Evolutionary conservation across 306 rosid genomes (phyloP), one percentile per base, ranked within the genome.

Genomic region (Malus sylvestris): DNA sequence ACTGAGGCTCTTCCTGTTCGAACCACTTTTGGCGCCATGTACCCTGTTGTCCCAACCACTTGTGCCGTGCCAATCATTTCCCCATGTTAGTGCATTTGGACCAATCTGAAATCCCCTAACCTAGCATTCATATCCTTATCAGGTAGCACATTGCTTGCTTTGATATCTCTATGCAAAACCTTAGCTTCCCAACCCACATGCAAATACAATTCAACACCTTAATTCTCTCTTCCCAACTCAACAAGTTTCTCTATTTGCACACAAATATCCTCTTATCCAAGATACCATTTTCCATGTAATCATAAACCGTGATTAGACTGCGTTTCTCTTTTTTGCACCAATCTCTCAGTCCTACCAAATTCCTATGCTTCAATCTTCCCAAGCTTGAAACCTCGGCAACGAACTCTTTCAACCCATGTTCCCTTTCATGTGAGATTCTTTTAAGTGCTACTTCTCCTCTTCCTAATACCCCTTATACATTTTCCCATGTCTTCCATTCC

Each of bases 121-220:
- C 87, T 84, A 6, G 89, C 91, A 70, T 83, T 89, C 91, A 84
- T 86, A 73, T 91, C 91, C 78, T 82, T 89, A 76, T 89, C 91
- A 58, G 86, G 87, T 58, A 91, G 75, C 78, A 89, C 90, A 76
- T 91, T 91, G 77, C 84, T 89, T 10, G 92, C 85, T 76, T 89
- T 91, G 52, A 89, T 83, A 58, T 91, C 93, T 67, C 93, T 83
- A 73, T 89, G 96, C 74, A 91, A 79, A 33, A 92, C 91, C 86
- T 80, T 81, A 67, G 81, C 82, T 74, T 92, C 97, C 91, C 90
- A 92, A 68, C 85, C 96, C 76, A 87, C 93, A 51, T 91, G 94
- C 70, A 89, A 79, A 85, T 90, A 88, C 16, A 84, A 74, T 81
- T 88, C 63, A 92, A 77, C 27, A 84, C 81, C 59, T 75, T 63